Evolutionary conservation across 2,329 filamentous ascomycete species (phyloP).

Genomic region (Pestalotiopsis sp.): DNA sequence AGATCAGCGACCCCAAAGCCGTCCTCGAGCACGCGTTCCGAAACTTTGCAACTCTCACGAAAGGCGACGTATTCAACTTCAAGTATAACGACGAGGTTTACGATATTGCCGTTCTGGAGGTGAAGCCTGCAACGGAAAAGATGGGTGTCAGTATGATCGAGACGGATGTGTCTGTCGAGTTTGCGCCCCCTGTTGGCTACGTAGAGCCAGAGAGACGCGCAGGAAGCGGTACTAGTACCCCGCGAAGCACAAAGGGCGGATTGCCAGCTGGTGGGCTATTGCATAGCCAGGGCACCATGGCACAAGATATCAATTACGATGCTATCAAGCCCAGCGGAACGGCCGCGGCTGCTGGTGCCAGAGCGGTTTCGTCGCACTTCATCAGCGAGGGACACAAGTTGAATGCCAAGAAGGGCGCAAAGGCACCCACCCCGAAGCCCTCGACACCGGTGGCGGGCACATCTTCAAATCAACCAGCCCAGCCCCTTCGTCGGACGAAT

Average conservation of each 20-base stretch:
- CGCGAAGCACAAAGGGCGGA: conserved; percentile 67
- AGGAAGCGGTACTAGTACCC: conserved; percentile 83
- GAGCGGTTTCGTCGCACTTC: conserved; percentile 70
- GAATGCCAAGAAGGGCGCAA: conserved; percentile 80
- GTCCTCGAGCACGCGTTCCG: conserved; percentile 96
- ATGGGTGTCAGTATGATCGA: conserved; percentile 94
- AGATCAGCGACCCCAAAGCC: conserved; percentile 96
- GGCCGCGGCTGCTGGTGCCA: conserved; percentile 57
- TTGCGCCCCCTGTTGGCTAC: conserved; percentile 91
- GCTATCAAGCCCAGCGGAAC: conserved; percentile 81
- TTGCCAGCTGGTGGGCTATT: conserved; percentile 74
- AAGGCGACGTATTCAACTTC: conserved; percentile 95
- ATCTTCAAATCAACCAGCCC: conserved; percentile 42
- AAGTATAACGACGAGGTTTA: conserved; percentile 94
- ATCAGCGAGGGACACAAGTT: conserved; percentile 78
- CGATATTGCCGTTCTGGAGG: conserved; percentile 90
- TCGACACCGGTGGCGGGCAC: conserved; percentile 70
- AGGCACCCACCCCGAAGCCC: conserved; percentile 72
- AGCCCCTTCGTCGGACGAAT: conserved; percentile 59
- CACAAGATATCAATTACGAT: conserved; percentile 95
- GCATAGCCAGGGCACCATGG: conserved; percentile 90
- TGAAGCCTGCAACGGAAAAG: conserved; percentile 81
- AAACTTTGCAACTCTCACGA: conserved; percentile 91
- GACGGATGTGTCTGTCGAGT: conserved; percentile 95
- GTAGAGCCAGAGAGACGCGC: conserved; percentile 74